A percentile compares a stretch with the other conserved stretches of the same genome.
Evolutionary conservation across 352 stramenopile species (phyloP).

Genomic region (Globisporangium lucens): DNA sequence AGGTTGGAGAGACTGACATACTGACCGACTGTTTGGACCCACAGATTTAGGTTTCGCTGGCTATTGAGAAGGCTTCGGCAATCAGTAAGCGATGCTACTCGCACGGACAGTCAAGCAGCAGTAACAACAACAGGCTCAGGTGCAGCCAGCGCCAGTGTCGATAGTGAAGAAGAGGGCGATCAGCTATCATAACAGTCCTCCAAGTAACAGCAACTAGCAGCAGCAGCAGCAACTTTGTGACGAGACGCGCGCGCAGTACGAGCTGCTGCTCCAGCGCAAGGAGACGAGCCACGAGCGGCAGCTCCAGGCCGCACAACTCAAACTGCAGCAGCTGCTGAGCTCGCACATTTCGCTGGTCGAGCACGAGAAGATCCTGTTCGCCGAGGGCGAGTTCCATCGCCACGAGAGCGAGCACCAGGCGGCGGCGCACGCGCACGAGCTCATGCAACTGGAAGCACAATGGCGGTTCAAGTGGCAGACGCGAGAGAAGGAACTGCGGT

Average conservation of each 20-base stretch:
- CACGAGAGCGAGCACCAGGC: slow-evolving; percentile 25
- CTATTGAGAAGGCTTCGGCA: not conserved
- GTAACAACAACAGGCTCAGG: not conserved
- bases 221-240: slow-evolving; percentile 41
- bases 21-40: not conserved
- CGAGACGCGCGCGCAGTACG: slow-evolving; percentile 52
- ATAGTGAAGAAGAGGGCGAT: slow-evolving; percentile 29
- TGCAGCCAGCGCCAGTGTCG: not conserved
- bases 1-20: not conserved
- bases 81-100: slow-evolving; percentile 4
- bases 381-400: slow-evolving; percentile 19
- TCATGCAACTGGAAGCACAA: slow-evolving; percentile 21
- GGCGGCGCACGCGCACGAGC: slow-evolving; percentile 24
- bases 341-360: slow-evolving; percentile 50
- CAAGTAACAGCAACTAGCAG: not conserved
- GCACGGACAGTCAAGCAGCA: not conserved
- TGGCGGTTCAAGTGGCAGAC: slow-evolving; percentile 30
- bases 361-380: slow-evolving; percentile 41
- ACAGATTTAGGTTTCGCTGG: not conserved
- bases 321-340: slow-evolving; percentile 42
- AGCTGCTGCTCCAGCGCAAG: slow-evolving; percentile 40
- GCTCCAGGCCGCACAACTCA: slow-evolving; percentile 31
- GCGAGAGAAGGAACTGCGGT: slow-evolving; percentile 18
- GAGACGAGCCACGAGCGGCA: slow-evolving; percentile 44
- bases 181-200: not conserved